phyloP scores from a whole-genome alignment of 2,329 filamentous ascomycete species.

The Magnaporthales sp. region DNA sequence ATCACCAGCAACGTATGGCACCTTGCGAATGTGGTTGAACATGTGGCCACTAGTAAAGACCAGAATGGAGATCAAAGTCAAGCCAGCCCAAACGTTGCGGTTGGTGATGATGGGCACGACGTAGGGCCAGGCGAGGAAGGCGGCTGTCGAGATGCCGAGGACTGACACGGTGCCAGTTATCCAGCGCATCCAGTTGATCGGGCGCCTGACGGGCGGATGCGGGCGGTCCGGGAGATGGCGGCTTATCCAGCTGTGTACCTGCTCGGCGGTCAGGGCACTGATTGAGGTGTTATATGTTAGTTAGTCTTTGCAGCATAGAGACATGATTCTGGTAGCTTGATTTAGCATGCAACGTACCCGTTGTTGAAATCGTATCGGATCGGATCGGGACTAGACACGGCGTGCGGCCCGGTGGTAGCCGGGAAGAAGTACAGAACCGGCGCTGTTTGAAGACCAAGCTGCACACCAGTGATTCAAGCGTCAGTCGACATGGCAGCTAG shows the following conservation, averaged over 20 bases:
- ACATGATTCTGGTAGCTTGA: neutral
- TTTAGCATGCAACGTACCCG: slow-evolving; percentile 47
- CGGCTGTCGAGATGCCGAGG: slow-evolving; percentile 59
- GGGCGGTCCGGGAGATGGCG: slow-evolving; percentile 71
- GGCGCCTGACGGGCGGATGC: slow-evolving; percentile 70
- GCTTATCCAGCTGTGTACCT: slow-evolving; percentile 68
- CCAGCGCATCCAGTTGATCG: slow-evolving; percentile 79
- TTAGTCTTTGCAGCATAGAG: neutral
- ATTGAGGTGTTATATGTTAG: slow-evolving; percentile 46
- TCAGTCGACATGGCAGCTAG: slow-evolving; percentile 9
- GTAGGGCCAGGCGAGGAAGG: slow-evolving; percentile 68
- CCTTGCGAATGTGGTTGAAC: slow-evolving; percentile 98
- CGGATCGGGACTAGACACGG: slow-evolving; percentile 59
- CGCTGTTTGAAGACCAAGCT: slow-evolving; percentile 91
- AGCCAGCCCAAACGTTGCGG: slow-evolving; percentile 86
- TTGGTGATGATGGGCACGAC: slow-evolving; percentile 75
- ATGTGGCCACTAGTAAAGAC: slow-evolving; percentile 96
- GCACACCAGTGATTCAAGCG: slow-evolving; percentile 8
- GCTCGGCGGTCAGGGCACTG: slow-evolving; percentile 47
- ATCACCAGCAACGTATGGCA: slow-evolving; percentile 83
- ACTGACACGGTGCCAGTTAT: slow-evolving; percentile 58
- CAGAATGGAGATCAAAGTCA: slow-evolving; percentile 81
- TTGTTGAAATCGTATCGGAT: slow-evolving; percentile 75
- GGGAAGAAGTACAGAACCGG: slow-evolving; percentile 83
- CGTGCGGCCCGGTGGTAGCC: slow-evolving; percentile 74